Percentiles rank a stretch among this genome's conserved stretches.
Conservation (phyloP, 805 yeast genomes). For the Yueomyces sp. region DNA sequence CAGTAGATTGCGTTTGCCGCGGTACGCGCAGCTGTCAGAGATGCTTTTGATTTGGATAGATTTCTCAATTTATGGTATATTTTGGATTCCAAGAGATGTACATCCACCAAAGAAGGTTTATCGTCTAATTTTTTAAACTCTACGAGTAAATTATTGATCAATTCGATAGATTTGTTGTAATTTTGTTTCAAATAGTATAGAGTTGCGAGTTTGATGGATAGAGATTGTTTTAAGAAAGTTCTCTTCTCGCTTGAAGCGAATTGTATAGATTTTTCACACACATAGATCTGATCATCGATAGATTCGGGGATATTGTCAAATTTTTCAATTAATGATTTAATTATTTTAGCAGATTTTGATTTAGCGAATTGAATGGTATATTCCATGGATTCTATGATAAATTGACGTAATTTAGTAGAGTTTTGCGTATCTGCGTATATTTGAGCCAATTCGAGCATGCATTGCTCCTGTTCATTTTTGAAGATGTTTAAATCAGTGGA, state of each 20-base stretch:
- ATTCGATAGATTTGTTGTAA: slow-evolving; percentile 56
- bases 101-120: slow-evolving; percentile 88
- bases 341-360: slow-evolving; percentile 87
- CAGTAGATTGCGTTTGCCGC: slow-evolving; percentile 95
- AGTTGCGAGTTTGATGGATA: slow-evolving; percentile 72
- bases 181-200: slow-evolving; percentile 52
- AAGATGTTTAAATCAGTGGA: slow-evolving; percentile 7
- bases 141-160: slow-evolving; percentile 56
- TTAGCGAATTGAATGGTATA: slow-evolving; percentile 77
- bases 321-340: slow-evolving; percentile 66
- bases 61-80: slow-evolving; percentile 86
- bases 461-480: slow-evolving; percentile 47
- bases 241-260: slow-evolving; percentile 82
- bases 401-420: slow-evolving; percentile 33
- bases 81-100: slow-evolving; percentile 80
- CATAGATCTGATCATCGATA: slow-evolving; percentile 54
- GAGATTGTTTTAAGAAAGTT: slow-evolving; percentile 75
- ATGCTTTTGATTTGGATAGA: slow-evolving; percentile 80
- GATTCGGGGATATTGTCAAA: slow-evolving; percentile 52
- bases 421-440: slow-evolving; percentile 44
- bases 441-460: slow-evolving; percentile 65
- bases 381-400: slow-evolving; percentile 55
- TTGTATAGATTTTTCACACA: slow-evolving; percentile 66
- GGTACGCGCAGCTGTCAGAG: slow-evolving; percentile 89
- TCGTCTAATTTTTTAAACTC: slow-evolving; percentile 93